Evolutionary conservation across 192 early-diverging fungal species (phyloP), one percentile per base, ranked within the genome.

Genomic region (Linnemannia schmuckeri): DNA sequence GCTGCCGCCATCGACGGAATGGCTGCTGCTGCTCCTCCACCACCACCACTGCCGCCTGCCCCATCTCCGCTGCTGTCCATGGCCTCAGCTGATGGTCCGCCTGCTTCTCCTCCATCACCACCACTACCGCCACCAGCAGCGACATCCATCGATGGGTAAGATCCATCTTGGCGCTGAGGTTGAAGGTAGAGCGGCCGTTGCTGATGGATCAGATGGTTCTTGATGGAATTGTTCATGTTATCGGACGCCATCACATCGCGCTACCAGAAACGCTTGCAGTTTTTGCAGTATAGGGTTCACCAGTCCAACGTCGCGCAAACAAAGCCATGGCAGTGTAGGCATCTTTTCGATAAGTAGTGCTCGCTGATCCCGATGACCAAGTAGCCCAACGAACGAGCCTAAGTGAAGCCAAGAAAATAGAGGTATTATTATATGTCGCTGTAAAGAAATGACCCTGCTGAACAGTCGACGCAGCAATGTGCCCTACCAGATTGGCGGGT

Each of bases 341-440:
- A 77, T 27, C 13, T 20, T 41, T 68, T 42, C 13, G 57, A 46
- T 3, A 40, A 44, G 18, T 68, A 46, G 27, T 68, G 18, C 18
- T 77, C 40, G n/a, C 44, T 69, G 13, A 77, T 68, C 7, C 75
- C 75, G 27, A 77, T 40, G 38, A 77, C 75, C 1, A 42, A 22
- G 41, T 77, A 63, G 20, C 61, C 63, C 55, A 69, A 63, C 7
- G 75, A 77, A 1, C 75, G 61, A 46, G 75, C 75, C 75, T 77
- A 77, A 69, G 63, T n/a, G n/a, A n/a, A 46, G 9, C 68, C 61
- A 63, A 68, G n/a, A 69, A 27, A n/a, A 27, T n/a, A 46, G 55
- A 77, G 40, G 20, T 18, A 30, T 30, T 63, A n/a, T n/a, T n/a
- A n/a, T n/a, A n/a, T n/a, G n/a, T n/a, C n/a, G n/a, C n/a, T n/a